These are phyloP conservation scores for Fusarium sulawesiense DNA, from an alignment of 2,329 filamentous ascomycete species.

Conservation along the genomic window DNA sequence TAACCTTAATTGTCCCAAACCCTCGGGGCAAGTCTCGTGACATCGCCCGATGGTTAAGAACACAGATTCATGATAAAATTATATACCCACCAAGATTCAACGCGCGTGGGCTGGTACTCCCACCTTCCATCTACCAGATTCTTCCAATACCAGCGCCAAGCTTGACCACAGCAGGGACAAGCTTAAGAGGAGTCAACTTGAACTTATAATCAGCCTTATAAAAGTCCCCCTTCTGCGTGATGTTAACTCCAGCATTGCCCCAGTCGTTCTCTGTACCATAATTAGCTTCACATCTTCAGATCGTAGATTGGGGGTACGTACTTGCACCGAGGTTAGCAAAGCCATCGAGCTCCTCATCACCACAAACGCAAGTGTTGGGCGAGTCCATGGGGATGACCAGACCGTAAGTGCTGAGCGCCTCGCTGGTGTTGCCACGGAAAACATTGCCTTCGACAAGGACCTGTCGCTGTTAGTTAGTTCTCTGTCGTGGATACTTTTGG, in stretches of 20 bases:
- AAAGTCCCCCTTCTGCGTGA: slow-evolving; percentile 63
- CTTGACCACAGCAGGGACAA: slow-evolving; percentile 57
- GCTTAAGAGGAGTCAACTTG: slow-evolving; percentile 58
- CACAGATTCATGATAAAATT: not conserved
- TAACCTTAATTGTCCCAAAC: not conserved
- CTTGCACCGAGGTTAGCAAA: slow-evolving; percentile 65
- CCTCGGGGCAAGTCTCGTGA: not conserved
- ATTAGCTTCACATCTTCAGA: slow-evolving; percentile 40
- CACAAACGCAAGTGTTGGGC: slow-evolving; percentile 64
- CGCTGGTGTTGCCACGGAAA: slow-evolving; percentile 59
- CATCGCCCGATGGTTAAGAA: no score
- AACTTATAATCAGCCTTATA: slow-evolving; percentile 61
- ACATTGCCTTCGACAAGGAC: slow-evolving; percentile 62
- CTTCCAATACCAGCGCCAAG: slow-evolving; percentile 60
- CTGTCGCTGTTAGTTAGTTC: slow-evolving; percentile 36
- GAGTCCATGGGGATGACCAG: slow-evolving; percentile 66
- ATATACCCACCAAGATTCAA: not conserved
- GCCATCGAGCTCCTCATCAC: slow-evolving; percentile 65
- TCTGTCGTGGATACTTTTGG: fast-evolving
- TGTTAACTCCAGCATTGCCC: slow-evolving; percentile 60
- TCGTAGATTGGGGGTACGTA: slow-evolving; percentile 46
- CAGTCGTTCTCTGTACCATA: slow-evolving; percentile 56
- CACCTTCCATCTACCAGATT: slow-evolving; percentile 36
- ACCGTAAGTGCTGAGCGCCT: slow-evolving; percentile 65
- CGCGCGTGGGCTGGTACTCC: no score